Evolutionary conservation across 2,329 filamentous ascomycete species (phyloP).

Genomic region (Hypoxylon sp.): DNA sequence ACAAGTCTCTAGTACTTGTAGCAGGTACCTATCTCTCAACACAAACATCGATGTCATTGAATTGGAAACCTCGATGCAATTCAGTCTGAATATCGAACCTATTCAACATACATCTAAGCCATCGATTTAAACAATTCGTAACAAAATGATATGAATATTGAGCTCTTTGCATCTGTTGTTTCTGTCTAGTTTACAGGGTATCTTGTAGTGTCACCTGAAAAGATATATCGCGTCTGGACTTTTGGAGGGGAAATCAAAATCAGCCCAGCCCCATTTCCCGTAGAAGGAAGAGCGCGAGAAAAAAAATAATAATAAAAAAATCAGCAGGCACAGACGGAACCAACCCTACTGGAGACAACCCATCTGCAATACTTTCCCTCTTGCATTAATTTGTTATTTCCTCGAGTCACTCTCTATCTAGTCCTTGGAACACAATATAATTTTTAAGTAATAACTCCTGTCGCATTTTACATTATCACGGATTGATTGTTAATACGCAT

Average conservation of each 20-base stretch:
- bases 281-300: constrained; percentile 40
- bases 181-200: constrained; percentile 30
- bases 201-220: constrained; percentile 43
- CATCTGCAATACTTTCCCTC: constrained; percentile 34
- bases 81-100: constrained; percentile 6
- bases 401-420: constrained; percentile 37
- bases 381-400: constrained; percentile 37
- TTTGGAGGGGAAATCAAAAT: constrained; percentile 36
- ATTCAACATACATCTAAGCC: not conserved
- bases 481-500: not conserved
- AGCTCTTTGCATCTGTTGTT: constrained; percentile 10
- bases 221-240: constrained; percentile 35
- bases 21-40: constrained; percentile 22
- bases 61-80: constrained; percentile 14
- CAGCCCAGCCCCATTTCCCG: constrained; percentile 41
- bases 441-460: constrained; percentile 4
- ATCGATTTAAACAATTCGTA: constrained; percentile 24
- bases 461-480: constrained; percentile 14
- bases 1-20: constrained; percentile 16
- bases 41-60: constrained; percentile 24
- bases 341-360: constrained; percentile 41
- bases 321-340: constrained; percentile 43
- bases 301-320: constrained; percentile 38
- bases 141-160: not conserved
- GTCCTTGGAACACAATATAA: not conserved